Evolutionary conservation across 1,284 basidiomycete species (phyloP).

Genomic region (Microbotryum scabiosae): DNA sequence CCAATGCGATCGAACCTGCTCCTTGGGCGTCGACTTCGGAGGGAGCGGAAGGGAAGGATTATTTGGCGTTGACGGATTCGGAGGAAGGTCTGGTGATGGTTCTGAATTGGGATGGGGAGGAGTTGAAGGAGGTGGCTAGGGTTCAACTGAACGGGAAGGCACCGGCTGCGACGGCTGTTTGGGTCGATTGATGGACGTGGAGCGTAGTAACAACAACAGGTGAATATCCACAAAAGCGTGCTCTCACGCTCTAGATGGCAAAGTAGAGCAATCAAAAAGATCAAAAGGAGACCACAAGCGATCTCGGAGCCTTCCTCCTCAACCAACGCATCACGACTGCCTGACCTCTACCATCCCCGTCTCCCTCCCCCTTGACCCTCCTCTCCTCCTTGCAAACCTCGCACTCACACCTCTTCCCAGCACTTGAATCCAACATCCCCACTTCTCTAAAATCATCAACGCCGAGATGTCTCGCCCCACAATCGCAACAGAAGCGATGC

Average conservation of each 20-base stretch:
- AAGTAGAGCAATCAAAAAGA: too few species aligned
- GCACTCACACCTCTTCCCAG: not conserved
- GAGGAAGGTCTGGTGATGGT: constrained; percentile 40
- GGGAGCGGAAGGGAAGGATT: constrained; percentile 29
- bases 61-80: constrained; percentile 39
- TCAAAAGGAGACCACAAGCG: too few species aligned
- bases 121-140: constrained; percentile 35
- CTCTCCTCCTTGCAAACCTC: not conserved
- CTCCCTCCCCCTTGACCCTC: not conserved
- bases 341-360: not conserved
- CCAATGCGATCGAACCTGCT: constrained; percentile 42
- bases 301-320: too few species aligned
- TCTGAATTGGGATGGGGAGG: constrained; percentile 32
- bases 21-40: constrained; percentile 21
- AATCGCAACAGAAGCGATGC: not conserved
- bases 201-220: too few species aligned
- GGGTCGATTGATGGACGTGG: constrained; percentile 21
- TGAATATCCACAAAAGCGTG: too few species aligned
- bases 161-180: constrained; percentile 33
- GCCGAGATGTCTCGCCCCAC: not conserved
- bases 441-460: not conserved
- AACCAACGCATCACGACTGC: too few species aligned
- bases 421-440: too few species aligned
- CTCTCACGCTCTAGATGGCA: too few species aligned
- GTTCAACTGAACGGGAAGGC: constrained; percentile 28